These are phyloP conservation scores for Cordyceps cateniannulata DNA, from an alignment of 2,329 filamentous ascomycete genomes.

Conservation along the genomic window DNA sequence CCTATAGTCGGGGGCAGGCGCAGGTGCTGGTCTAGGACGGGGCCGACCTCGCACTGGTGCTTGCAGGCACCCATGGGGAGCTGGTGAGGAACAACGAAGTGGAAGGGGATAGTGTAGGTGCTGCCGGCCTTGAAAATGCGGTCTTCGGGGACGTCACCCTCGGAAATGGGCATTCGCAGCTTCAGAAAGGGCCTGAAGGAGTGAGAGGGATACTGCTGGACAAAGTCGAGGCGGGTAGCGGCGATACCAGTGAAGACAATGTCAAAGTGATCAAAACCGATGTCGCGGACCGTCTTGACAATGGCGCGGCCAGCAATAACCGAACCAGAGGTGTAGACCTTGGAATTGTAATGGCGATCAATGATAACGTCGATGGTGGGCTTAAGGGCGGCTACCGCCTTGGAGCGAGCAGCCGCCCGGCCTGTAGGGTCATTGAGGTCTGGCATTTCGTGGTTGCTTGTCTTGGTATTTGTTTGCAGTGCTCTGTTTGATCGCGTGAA, in stretches of 20 bases:
- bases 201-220: conserved; percentile 40
- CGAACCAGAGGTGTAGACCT: conserved; percentile 51
- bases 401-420: conserved; percentile 13
- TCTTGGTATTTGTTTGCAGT: neutral
- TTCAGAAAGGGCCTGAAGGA: conserved; percentile 50
- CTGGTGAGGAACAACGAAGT: conserved; percentile 53
- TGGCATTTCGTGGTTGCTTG: conserved; percentile 1
- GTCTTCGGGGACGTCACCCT: conserved; percentile 39
- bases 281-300: conserved; percentile 39
- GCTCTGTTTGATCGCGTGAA: neutral
- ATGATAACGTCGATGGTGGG: conserved; percentile 40
- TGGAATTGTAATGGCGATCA: conserved; percentile 46
- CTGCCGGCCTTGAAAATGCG: conserved; percentile 41
- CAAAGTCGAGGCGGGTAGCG: conserved; percentile 44
- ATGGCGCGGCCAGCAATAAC: conserved; percentile 42
- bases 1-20: conserved; percentile 47
- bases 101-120: conserved; percentile 48
- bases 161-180: conserved; percentile 45
- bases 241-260: conserved; percentile 46
- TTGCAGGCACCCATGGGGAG: conserved; percentile 51
- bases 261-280: conserved; percentile 44
- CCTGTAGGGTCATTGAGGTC: conserved; percentile 6
- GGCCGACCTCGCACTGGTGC: conserved; percentile 38
- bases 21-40: conserved; percentile 45
- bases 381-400: conserved; percentile 13